Evolutionary conservation across 257 asterid genomes (phyloP), one percentile per base, ranked within the genome.

Genomic region (Capsicum chinense): DNA sequence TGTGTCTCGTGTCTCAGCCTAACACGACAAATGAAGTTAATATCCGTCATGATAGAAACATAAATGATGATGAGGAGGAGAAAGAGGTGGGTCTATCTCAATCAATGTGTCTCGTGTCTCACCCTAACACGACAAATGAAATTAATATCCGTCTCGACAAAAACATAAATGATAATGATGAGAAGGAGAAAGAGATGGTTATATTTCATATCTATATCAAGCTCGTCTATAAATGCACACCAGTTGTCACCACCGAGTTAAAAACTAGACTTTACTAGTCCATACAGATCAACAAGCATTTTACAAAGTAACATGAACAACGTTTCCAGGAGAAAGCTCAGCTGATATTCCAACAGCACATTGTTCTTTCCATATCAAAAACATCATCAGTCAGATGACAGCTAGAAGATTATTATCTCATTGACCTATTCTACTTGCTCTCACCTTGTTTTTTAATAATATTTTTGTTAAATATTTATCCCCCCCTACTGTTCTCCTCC

Each of bases 181-280:
- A 73, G 58, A 37, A 71, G 16, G 80, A 71, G 58, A 71, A 71
- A n/a, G 57, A 10, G 79, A 15, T n/a, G 66, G 66, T 17, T 74
- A 70, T 50, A 14, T 52, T 19, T 74, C 33, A 26, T 26, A 68
- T 37, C 48, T 5, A 11, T 14, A 37, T 68, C 76, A 50, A 12
- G 44, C 21, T 21, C 62, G 4, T 21, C 81, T 52, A 48, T 14
- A 74, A 74, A 19, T 7, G 5, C 48, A 35, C 12, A 52, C 19
- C 11, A 50, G 47, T 50, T 50, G 47, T 7, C 81, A 14, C 62
- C 47, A 10, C 62, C 2, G 2, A 26, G 33, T 26, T 26, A 26
- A 26, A 26, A 26, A 26, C 47, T 48, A 15, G 59, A 21, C n/a
- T 47, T 13, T 0, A 37, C 13, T 50, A 12, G 81, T 50, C 81